phyloP scores from a whole-genome alignment of 2,329 filamentous ascomycete genomes.

The Fusarium caatingaense region DNA sequence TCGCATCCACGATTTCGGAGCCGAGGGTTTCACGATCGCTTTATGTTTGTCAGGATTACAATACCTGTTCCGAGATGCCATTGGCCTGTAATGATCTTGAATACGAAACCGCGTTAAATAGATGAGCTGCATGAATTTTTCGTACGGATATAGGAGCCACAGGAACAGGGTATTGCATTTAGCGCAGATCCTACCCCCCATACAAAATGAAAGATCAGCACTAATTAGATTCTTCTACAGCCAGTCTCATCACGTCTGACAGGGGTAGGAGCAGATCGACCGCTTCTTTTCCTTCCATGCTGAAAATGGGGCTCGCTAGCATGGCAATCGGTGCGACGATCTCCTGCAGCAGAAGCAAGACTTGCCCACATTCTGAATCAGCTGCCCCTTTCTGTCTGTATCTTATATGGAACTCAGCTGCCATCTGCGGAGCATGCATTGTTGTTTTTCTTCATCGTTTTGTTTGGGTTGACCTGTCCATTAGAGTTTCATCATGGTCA shows the following conservation, averaged over 20 bases:
- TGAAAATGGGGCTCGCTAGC: background rate
- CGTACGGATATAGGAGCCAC: background rate
- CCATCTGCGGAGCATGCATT: background rate
- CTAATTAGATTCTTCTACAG: background rate
- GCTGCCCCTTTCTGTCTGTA: slow-evolving; percentile 5
- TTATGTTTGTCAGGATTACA: background rate
- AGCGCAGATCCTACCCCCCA: background rate
- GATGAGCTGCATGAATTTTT: background rate
- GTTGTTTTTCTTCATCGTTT: background rate
- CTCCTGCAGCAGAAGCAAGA: background rate
- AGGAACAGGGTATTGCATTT: background rate
- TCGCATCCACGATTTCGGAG: background rate
- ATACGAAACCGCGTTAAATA: background rate
- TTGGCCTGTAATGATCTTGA: background rate
- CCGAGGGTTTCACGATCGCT: background rate
- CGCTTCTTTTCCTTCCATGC: background rate
- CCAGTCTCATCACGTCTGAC: background rate
- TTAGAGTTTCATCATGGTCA: background rate
- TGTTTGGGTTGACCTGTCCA: background rate
- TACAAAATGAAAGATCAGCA: slow-evolving; percentile 1
- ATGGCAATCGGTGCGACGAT: background rate
- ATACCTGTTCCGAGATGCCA: too few species aligned
- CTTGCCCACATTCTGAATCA: background rate
- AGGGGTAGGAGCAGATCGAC: background rate
- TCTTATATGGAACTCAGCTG: background rate